Evolutionary conservation across 176 grass and related monocot genomes (phyloP), one percentile per base, ranked within the genome.

Genomic region (Thalia dealbata): DNA sequence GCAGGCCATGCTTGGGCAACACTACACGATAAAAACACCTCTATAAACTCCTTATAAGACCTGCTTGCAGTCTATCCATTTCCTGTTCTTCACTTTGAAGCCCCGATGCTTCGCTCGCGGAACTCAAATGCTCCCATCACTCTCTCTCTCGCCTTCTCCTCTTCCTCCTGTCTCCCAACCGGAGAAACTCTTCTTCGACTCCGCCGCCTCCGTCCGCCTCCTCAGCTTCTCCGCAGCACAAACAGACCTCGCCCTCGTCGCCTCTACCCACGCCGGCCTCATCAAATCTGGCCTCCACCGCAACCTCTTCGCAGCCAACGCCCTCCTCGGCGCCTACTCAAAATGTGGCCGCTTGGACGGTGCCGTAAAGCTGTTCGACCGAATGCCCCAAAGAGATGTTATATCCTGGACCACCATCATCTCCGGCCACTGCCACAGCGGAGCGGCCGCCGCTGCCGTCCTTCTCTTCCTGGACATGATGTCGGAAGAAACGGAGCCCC

Each of bases 351-450:
- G 66, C 24, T 73, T 88, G 66, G 54, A 65, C 50, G 10, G 41
- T 78, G 86, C 86, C 62, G 45, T 81, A 64, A 52, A 73, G 7
- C 64, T 92, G 78, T 82, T 92, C 86, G 83, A 88, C 76, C 46
- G 76, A 88, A 86, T 59, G 76, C 90, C 83, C 19, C 75, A 46
- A 22, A 84, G 90, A 42, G 86, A 92, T n/a, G 86, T 80, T 42
- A 78, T 84, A 69, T 88, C 86, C 42, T 92, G 78, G 83, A 59
- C 83, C 76, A 30, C 81, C 64, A 70, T 88, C 60, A 82, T 92
- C 38, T 88, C 86, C 67, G 78, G 78, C 25, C 79, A 70, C 32
- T 88, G 82, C 61, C 75, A 79, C 76, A 70, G 28, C 58, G 81
- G 76, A 28, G 75, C 76, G 41, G 78, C 86, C 22, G 41, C 64